Base-by-base conservation (phyloP, 1,284 basidiomycete genomes). In the Ceratobasidium sp. region DNA sequence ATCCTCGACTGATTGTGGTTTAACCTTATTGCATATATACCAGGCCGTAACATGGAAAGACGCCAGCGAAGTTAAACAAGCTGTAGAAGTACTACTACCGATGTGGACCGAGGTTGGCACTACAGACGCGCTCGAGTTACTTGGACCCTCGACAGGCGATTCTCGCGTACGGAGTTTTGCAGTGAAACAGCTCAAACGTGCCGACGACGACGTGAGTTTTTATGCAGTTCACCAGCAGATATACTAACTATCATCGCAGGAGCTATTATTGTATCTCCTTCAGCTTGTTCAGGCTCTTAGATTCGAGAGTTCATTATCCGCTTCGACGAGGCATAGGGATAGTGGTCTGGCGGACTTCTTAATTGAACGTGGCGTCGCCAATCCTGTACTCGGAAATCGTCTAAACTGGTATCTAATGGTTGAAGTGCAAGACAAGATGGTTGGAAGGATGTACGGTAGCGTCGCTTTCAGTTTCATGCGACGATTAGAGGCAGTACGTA, bases 351-450 rank as follows among this genome's bases (percentile, higher is more conserved):
- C 95, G 0, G 95, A 97, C 82, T 98, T 99, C 83, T 88, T 99
- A 68, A 96, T 99, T 71, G 86, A 90, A 4, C 90, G 97, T 23
- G 95, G 95, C 20, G 94, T 96, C 13, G 87, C 89, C 73, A 97
- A 98, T 82, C 88, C 89, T 0, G 89, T 96, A 0, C 87, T 99
- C 0, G 97, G 96, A 0, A 99, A 98, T 82, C 90, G 94, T 40
- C 88, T 99, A 79, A 94, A 98, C 83, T 99, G 98, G 98, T 99
- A 99, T 82, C 90, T 99, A 74, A 95, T 96, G 89, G 97, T 99
- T 2, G 98, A 99, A 84, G 93, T 93, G 62, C 85, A 91, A 38
- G 95, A 96, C 83, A 91, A 92, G 71, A 86, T 91, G 38, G 91
- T 94, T 83, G 95, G 95, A 2, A 95, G 95, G 86, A 95, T 99